Percentiles rank a stretch among this genome's conserved stretches.
These are phyloP conservation scores for Beauveria scarabaeidicola DNA, from an alignment of 2,329 filamentous ascomycete species.

Conservation along the genomic window DNA sequence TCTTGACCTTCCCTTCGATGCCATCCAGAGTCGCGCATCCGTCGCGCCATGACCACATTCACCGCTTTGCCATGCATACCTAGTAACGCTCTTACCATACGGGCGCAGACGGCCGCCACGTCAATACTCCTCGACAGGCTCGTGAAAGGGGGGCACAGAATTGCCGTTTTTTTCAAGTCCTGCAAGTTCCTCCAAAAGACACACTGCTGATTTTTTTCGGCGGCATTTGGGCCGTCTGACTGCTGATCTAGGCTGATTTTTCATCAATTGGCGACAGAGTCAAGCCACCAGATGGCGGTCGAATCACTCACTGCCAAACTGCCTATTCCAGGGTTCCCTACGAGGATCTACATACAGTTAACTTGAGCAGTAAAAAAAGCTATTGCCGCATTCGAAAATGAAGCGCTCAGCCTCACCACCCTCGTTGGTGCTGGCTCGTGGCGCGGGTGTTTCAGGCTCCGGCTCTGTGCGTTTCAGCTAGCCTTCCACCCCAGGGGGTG, in stretches of 20 bases:
- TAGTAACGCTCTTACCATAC: not conserved
- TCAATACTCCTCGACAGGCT: not conserved
- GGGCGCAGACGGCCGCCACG: not conserved
- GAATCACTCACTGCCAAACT: not conserved
- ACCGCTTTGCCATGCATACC: not conserved
- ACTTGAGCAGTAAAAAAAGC: not conserved
- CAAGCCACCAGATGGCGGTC: not conserved
- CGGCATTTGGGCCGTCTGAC: too few relatives aligned
- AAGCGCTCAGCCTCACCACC: not conserved
- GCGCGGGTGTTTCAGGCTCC: conserved; percentile 8
- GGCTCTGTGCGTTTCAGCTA: conserved; percentile 5
- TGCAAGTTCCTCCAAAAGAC: not conserved
- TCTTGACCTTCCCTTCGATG: too few relatives aligned
- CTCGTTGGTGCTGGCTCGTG: not conserved
- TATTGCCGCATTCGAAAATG: not conserved
- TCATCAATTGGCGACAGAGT: not conserved
- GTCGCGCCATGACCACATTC: not conserved
- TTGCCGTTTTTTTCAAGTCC: not conserved
- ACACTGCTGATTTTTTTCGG: too few relatives aligned
- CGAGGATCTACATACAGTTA: conserved; percentile 2
- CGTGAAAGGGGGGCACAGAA: not conserved
- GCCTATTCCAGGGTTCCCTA: not conserved
- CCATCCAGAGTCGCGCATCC: not conserved
- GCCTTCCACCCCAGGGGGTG: not conserved
- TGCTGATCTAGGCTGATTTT: too few relatives aligned